phyloP scores from a whole-genome alignment of 345 rosid species.

The Laguncularia racemosa region DNA sequence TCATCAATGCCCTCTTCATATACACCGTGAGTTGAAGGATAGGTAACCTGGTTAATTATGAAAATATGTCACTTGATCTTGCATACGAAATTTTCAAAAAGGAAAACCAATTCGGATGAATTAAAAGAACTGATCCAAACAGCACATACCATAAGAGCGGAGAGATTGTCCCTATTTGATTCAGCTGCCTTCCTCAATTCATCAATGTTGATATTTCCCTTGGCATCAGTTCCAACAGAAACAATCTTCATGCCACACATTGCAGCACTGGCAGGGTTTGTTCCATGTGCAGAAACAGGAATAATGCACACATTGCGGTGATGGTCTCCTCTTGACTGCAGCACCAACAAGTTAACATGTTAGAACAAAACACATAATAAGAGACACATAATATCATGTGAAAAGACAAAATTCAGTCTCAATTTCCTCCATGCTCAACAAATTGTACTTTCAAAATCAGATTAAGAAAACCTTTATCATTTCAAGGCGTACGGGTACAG shows the following conservation, averaged over 20 bases:
- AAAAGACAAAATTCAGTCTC: too few relatives aligned
- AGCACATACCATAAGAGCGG: conserved; percentile 70
- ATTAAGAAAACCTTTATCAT: neutral
- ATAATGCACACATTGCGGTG: conserved; percentile 96
- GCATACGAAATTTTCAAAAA: neutral
- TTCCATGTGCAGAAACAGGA: conserved; percentile 98
- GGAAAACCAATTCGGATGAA: neutral
- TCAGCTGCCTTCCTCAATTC: conserved; percentile 91
- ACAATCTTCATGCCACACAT: conserved; percentile 99
- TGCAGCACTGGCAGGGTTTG: conserved; percentile 99
- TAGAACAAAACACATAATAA: neutral
- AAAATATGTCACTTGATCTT: conserved; percentile 2
- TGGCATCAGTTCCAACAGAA: conserved; percentile 89
- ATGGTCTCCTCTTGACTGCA: conserved; percentile 92
- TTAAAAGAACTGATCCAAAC: neutral
- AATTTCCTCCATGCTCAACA: too few relatives aligned
- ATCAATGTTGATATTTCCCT: conserved; percentile 93
- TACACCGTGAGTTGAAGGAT: conserved; percentile 97
- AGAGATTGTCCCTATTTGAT: conserved; percentile 75
- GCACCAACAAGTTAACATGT: conserved; percentile 13
- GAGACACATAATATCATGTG: neutral
- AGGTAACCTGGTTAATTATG: conserved; percentile 54
- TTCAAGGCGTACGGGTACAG: neutral
- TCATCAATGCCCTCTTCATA: conserved; percentile 96
- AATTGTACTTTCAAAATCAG: neutral